phyloP scores from a whole-genome alignment of 768 basidiomycete genomes.

The Strobilomyces dryophilus region DNA sequence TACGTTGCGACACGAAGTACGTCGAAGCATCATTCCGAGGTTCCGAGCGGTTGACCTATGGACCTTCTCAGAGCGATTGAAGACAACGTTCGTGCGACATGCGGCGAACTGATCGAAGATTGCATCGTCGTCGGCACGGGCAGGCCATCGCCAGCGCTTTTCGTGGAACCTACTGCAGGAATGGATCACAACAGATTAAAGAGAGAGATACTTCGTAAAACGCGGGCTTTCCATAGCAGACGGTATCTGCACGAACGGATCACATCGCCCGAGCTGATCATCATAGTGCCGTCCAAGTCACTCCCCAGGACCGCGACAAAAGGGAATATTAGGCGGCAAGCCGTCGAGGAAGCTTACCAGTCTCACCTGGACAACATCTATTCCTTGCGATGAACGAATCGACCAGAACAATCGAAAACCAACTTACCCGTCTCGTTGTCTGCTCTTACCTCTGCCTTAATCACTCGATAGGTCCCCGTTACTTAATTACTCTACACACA shows the following conservation, averaged over 20 bases:
- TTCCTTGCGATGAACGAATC: constrained; percentile 18
- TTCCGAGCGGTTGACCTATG: constrained; percentile 5
- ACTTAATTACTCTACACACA: constrained; percentile 17
- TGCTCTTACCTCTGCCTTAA: background rate
- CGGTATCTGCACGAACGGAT: constrained; percentile 80
- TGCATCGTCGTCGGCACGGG: constrained; percentile 77
- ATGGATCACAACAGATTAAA: constrained; percentile 56
- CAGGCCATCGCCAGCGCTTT: constrained; percentile 71
- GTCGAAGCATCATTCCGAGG: constrained; percentile 9
- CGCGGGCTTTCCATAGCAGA: constrained; percentile 66
- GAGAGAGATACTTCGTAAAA: constrained; percentile 70
- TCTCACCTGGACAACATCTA: constrained; percentile 58
- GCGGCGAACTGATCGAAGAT: constrained; percentile 54
- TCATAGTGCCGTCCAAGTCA: constrained; percentile 61
- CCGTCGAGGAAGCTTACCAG: constrained; percentile 66
- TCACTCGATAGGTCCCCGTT: constrained; percentile 8
- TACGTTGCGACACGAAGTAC: constrained; percentile 73
- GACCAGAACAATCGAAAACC: background rate
- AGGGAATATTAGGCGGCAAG: constrained; percentile 74
- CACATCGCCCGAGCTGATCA: constrained; percentile 56
- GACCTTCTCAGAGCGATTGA: constrained; percentile 55
- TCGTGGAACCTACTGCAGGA: constrained; percentile 59
- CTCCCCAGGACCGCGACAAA: constrained; percentile 78
- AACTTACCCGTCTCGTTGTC: constrained; percentile 19
- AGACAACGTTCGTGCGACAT: constrained; percentile 66